Evolutionary conservation across 768 basidiomycete genomes (phyloP).

Genomic region (Phallus indusiatus): DNA sequence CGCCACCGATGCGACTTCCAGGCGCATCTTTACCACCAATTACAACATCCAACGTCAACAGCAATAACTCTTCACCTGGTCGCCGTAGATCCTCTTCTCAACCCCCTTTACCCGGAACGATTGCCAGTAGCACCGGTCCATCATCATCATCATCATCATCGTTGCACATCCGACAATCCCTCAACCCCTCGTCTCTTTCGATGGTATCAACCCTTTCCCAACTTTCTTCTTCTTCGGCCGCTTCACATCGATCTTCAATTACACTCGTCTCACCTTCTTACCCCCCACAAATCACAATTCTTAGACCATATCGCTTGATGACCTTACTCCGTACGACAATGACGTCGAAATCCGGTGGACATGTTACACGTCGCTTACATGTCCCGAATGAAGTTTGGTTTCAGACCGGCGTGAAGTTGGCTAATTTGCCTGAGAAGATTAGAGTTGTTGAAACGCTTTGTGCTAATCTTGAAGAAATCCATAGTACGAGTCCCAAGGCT

Average conservation of each 20-base stretch:
- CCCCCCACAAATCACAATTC: slow-evolving; percentile 60
- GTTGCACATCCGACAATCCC: neutral
- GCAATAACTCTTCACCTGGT: slow-evolving; percentile 9
- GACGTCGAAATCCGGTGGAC: slow-evolving; percentile 69
- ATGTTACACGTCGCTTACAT: slow-evolving; percentile 76
- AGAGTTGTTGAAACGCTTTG: slow-evolving; percentile 73
- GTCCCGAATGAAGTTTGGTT: slow-evolving; percentile 89
- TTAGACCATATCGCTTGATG: slow-evolving; percentile 92
- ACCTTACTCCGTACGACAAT: slow-evolving; percentile 68
- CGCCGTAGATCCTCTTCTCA: slow-evolving; percentile 69
- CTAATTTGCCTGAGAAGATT: slow-evolving; percentile 75
- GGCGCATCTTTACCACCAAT: no score
- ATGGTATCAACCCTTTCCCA: slow-evolving; percentile 41
- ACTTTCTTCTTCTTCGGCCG: slow-evolving; percentile 22
- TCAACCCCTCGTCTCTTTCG: neutral
- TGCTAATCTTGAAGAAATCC: slow-evolving; percentile 71
- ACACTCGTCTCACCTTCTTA: slow-evolving; percentile 35
- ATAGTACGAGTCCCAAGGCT: slow-evolving; percentile 59
- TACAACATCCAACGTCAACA: no score
- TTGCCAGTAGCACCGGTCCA: slow-evolving; percentile 42
- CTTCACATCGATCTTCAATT: slow-evolving; percentile 44
- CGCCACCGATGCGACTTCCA: no score
- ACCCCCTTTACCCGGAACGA: slow-evolving; percentile 57
- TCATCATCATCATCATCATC: no score
- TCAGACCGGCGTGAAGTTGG: slow-evolving; percentile 78